These are phyloP conservation scores for Blastobotrys buckinghamii DNA, from an alignment of 1,139 yeast genomes.

Conservation along the genomic window DNA sequence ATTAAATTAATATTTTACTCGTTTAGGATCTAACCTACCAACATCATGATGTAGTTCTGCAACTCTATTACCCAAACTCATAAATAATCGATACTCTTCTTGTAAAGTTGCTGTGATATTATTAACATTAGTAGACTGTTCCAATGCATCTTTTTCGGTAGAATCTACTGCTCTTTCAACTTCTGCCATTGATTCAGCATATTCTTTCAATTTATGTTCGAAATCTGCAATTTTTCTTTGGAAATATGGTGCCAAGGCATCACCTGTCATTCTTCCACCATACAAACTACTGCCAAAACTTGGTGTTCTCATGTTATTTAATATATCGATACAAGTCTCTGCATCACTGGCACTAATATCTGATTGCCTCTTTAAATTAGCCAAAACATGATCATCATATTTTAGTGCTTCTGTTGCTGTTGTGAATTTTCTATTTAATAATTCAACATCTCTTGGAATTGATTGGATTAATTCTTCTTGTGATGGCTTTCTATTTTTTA, in stretches of 20 bases:
- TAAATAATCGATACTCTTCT: constrained; percentile 77
- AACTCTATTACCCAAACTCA: constrained; percentile 85
- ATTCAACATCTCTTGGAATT: constrained; percentile 79
- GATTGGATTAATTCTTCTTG: constrained; percentile 70
- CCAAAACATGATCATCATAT: constrained; percentile 54
- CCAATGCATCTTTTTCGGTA: constrained; percentile 51
- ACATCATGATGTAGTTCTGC: constrained; percentile 85
- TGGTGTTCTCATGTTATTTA: constrained; percentile 57
- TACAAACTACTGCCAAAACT: constrained; percentile 14
- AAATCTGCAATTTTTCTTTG: constrained; percentile 46
- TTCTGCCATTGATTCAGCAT: constrained; percentile 56
- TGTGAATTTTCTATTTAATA: constrained; percentile 54
- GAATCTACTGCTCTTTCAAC: constrained; percentile 75
- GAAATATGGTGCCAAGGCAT: constrained; percentile 57
- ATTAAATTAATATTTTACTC: not conserved
- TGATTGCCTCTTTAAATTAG: constrained; percentile 37
- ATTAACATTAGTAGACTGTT: constrained; percentile 36
- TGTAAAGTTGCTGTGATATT: constrained; percentile 61
- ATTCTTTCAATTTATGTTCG: constrained; percentile 56
- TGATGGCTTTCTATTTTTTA: constrained; percentile 55
- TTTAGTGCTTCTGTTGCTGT: constrained; percentile 67
- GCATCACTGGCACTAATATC: constrained; percentile 49
- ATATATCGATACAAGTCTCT: constrained; percentile 58
- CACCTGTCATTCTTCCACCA: constrained; percentile 35
- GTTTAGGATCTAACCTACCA: constrained; percentile 34